These are phyloP conservation scores for Leptodermis oblonga DNA, from an alignment of 257 asterid species.

Conservation along the genomic window DNA sequence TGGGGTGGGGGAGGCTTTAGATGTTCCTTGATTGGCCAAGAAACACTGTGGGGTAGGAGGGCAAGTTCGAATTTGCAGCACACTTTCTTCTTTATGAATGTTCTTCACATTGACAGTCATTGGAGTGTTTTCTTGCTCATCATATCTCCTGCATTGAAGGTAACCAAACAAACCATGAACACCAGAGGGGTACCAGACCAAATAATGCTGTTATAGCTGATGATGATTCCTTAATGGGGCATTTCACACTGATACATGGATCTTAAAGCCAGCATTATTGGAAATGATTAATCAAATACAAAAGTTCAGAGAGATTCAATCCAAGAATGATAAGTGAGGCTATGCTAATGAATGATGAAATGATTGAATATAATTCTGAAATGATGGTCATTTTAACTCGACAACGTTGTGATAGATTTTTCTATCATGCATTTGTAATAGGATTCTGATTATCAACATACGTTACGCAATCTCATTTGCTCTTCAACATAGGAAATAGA, in stretches of 20 bases:
- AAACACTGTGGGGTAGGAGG: conserved; percentile 99
- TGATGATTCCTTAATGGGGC: not conserved
- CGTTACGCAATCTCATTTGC: not conserved
- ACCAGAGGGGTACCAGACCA: not conserved
- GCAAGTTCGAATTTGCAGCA: conserved; percentile 58
- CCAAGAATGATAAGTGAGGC: not conserved
- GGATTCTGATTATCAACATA: not conserved
- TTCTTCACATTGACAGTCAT: conserved; percentile 47
- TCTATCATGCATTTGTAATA: not conserved
- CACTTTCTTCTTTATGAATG: conserved; percentile 31
- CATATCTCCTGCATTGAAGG: conserved; percentile 46
- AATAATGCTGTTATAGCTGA: not conserved
- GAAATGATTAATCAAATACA: not conserved
- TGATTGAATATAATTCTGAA: not conserved
- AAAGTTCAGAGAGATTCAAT: not conserved
- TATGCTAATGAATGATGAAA: not conserved
- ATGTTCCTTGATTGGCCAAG: conserved; percentile 44
- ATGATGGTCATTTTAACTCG: too few relatives aligned
- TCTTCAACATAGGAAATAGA: not conserved
- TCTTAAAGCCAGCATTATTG: not conserved
- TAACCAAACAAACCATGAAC: not conserved
- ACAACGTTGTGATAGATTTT: not conserved
- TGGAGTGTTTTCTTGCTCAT: conserved; percentile 80
- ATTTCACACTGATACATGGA: not conserved
- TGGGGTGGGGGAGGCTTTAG: conserved; percentile 31